Evolutionary conservation across 78 protist genomes (phyloP).

Genomic region (Mantamonas sphyraenae): DNA sequence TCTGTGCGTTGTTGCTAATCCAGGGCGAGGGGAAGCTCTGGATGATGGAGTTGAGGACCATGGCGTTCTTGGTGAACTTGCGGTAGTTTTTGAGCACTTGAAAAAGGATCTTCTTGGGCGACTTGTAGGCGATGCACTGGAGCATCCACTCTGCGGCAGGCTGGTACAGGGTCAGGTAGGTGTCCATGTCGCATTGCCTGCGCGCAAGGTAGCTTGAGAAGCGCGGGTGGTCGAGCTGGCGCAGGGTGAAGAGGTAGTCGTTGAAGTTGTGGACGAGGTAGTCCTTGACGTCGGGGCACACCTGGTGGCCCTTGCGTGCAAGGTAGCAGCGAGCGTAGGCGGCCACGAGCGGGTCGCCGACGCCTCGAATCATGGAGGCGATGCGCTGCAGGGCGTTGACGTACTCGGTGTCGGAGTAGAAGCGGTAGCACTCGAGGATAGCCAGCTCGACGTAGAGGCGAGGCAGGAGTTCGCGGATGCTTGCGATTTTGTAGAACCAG

Average conservation of each 20-base stretch:
- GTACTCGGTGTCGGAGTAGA: slow-evolving; percentile 32
- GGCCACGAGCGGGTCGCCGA: slow-evolving; percentile 78
- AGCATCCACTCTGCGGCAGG: slow-evolving; percentile 72
- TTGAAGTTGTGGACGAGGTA: neutral
- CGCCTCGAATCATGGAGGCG: slow-evolving; percentile 23
- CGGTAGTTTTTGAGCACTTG: neutral
- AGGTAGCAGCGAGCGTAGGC: slow-evolving; percentile 65
- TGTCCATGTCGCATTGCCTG: no score
- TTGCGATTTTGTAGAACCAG: slow-evolving; percentile 91
- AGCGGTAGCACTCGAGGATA: slow-evolving; percentile 59
- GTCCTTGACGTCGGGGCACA: neutral
- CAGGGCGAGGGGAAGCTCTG: slow-evolving; percentile 43
- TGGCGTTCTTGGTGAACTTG: slow-evolving; percentile 25
- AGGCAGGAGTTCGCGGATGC: slow-evolving; percentile 86
- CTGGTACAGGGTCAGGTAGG: slow-evolving; percentile 43
- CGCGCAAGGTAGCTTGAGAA: no score
- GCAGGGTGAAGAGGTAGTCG: neutral
- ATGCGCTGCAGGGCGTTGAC: neutral
- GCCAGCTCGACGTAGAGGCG: slow-evolving; percentile 73
- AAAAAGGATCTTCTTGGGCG: neutral
- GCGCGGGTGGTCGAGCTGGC: slow-evolving; percentile 11
- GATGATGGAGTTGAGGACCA: slow-evolving; percentile 47
- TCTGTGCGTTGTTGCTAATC: slow-evolving; percentile 28
- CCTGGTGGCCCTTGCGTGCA: slow-evolving; percentile 31
- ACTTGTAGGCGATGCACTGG: slow-evolving; percentile 32